phyloP scores from a whole-genome alignment of 2,329 filamentous ascomycete genomes.

The Apiospora saccharicola region DNA sequence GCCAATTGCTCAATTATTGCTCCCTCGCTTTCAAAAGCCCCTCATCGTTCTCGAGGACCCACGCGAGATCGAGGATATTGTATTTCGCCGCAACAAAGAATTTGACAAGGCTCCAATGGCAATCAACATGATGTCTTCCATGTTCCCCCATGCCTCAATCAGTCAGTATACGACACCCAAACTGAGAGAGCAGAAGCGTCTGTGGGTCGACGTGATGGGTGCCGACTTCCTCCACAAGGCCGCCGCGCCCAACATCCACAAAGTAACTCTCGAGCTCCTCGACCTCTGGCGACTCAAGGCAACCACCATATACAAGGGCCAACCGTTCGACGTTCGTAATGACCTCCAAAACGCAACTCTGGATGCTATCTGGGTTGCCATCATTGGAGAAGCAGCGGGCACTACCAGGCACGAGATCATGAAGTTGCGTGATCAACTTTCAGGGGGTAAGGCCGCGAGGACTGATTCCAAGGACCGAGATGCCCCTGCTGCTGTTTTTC shows the following conservation, averaged over 20 bases:
- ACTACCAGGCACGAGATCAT: neutral
- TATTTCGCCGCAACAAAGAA: conserved; percentile 29
- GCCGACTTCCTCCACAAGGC: conserved; percentile 31
- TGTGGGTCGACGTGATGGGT: conserved; percentile 33
- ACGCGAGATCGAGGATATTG: conserved; percentile 28
- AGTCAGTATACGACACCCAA: conserved; percentile 27
- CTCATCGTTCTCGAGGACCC: conserved; percentile 27
- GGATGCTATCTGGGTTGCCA: neutral
- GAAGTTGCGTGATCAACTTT: neutral
- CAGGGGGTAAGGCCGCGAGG: neutral
- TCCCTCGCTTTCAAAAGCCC: neutral
- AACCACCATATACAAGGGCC: neutral
- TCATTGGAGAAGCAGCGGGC: neutral
- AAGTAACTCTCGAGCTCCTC: neutral
- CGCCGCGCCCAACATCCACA: conserved; percentile 14
- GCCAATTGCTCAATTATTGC: neutral
- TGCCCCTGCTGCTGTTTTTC: neutral
- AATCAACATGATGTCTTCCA: neutral
- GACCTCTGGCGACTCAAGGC: conserved; percentile 7
- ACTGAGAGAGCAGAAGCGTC: conserved; percentile 29
- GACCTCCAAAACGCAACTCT: neutral
- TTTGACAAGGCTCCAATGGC: conserved; percentile 29
- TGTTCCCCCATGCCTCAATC: conserved; percentile 25
- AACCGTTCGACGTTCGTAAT: neutral
- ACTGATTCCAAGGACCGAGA: too few species aligned